A percentile compares a stretch with the other conserved stretches of the same genome.
Evolutionary conservation across 2,329 filamentous ascomycete species (phyloP).

Genomic region (Zalaria obscura): DNA sequence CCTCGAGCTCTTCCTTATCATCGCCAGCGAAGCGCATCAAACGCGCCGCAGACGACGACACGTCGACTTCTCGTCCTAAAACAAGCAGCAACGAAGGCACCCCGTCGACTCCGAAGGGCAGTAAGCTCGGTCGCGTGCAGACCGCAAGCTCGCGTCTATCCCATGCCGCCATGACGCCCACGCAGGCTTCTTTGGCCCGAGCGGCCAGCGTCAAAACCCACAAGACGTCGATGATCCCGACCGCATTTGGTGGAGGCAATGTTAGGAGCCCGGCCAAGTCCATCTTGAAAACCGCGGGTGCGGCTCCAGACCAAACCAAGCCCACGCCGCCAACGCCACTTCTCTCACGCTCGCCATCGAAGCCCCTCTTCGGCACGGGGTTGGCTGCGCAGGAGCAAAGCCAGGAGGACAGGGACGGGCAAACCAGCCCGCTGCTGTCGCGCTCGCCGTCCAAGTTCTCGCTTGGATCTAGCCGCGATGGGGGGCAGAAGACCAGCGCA

Average conservation of each 20-base stretch:
- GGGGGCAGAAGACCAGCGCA: not conserved
- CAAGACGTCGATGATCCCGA: conserved; percentile 20
- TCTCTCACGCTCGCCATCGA: conserved; percentile 13
- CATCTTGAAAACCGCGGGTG: too few species aligned
- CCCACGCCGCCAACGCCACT: conserved; percentile 9
- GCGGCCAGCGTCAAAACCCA: conserved; percentile 36
- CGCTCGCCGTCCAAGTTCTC: conserved; percentile 11
- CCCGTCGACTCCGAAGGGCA: conserved; percentile 30
- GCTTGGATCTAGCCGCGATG: not conserved
- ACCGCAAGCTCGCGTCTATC: conserved; percentile 34
- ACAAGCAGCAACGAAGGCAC: conserved; percentile 27
- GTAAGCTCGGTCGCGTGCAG: conserved; percentile 32
- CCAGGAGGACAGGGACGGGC: not conserved
- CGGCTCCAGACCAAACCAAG: conserved; percentile 4
- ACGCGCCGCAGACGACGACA: conserved; percentile 47
- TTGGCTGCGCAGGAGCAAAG: not conserved
- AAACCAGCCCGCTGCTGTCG: conserved; percentile 12
- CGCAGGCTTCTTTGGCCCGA: conserved; percentile 58
- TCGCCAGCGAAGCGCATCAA: conserved; percentile 57
- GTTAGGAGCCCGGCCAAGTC: too few species aligned
- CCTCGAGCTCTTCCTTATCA: conserved; percentile 3
- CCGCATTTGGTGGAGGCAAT: conserved; percentile 5
- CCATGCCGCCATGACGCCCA: conserved; percentile 55
- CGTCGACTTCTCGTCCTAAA: conserved; percentile 48
- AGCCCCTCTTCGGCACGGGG: not conserved